Conservation (phyloP, 1,284 basidiomycete genomes). For the Schizopora paradoxa region DNA sequence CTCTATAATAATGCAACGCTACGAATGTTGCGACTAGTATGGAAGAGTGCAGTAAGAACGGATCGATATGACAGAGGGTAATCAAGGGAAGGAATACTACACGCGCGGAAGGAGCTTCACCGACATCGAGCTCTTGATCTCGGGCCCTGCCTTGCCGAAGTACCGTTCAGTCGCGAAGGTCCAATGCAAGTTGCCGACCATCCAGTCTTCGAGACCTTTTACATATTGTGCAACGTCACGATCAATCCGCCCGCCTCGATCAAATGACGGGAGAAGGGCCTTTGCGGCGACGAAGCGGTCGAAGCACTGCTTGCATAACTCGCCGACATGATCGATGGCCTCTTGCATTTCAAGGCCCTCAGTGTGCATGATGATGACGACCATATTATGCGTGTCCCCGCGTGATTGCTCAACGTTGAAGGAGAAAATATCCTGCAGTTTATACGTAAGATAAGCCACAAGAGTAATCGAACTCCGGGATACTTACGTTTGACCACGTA, state of each 20-base stretch:
- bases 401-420: conserved; percentile 39
- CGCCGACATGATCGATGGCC: conserved; percentile 28
- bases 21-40: no score
- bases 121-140: conserved; percentile 31
- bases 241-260: conserved; percentile 24
- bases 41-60: no score
- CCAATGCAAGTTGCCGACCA: conserved; percentile 30
- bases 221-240: conserved; percentile 26
- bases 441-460: no score
- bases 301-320: conserved; percentile 25
- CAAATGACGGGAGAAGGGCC: conserved; percentile 27
- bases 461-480: neutral
- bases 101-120: conserved; percentile 30
- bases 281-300: conserved; percentile 24
- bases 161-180: conserved; percentile 35
- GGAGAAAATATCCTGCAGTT: conserved; percentile 42
- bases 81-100: no score
- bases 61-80: no score
- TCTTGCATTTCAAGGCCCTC: conserved; percentile 24
- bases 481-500: conserved; percentile 41
- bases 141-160: conserved; percentile 32
- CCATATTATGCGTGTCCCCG: conserved; percentile 28
- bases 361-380: conserved; percentile 26
- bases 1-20: no score
- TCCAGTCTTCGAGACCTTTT: conserved; percentile 30